phyloP scores from a whole-genome alignment of 192 early-diverging fungal species.

The Umbelopsis isabellina region DNA sequence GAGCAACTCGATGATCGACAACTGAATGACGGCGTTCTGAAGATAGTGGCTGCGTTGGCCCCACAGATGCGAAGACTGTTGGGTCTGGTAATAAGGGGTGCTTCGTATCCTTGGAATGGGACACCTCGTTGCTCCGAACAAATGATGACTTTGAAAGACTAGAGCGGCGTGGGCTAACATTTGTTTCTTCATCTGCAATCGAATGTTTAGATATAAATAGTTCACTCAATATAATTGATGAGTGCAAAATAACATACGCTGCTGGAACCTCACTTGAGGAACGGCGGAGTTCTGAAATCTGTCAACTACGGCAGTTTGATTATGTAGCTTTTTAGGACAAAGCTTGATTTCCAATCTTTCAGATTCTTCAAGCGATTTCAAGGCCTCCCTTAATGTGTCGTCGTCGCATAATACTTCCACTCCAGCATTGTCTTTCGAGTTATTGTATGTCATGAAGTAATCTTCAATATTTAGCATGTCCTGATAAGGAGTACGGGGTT shows the following conservation, averaged over 20 bases:
- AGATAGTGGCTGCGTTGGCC: conserved; percentile 1
- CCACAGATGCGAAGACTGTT: not conserved
- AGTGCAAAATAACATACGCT: not conserved
- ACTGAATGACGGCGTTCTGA: conserved; percentile 9
- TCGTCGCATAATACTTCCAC: conserved; percentile 21
- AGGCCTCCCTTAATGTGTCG: conserved; percentile 8
- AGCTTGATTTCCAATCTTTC: conserved; percentile 19
- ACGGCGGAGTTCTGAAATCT: not conserved
- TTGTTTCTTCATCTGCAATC: not conserved
- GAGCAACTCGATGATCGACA: conserved; percentile 9
- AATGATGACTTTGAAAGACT: not conserved
- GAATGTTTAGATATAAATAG: not conserved
- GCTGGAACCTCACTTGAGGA: not conserved
- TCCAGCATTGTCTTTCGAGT: conserved; percentile 9
- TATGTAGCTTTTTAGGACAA: conserved; percentile 14
- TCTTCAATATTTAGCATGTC: conserved; percentile 23
- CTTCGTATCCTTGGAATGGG: not conserved
- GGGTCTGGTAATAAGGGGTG: not conserved
- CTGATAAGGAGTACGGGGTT: conserved; percentile 16
- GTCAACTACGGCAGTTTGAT: not conserved
- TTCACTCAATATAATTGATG: not conserved
- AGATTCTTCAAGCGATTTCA: not conserved
- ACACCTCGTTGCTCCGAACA: not conserved
- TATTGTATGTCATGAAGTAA: conserved; percentile 17
- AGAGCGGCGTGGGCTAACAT: not conserved